Conservation (phyloP, 2,329 filamentous ascomycete species). For the Diaporthe nobilis region DNA sequence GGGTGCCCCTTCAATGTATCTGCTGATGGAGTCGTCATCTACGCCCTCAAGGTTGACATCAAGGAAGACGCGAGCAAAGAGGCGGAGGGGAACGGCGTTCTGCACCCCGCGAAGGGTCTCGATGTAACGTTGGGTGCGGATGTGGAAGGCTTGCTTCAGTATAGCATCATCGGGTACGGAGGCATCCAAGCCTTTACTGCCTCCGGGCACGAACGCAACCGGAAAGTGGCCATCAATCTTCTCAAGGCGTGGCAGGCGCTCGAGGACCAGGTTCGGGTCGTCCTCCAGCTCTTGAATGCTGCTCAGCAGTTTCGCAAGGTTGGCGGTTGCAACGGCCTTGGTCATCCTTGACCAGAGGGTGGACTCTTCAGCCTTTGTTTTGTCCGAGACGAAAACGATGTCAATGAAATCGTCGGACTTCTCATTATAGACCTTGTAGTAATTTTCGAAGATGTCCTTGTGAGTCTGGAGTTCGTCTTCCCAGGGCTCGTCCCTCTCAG, state of each 20-base stretch:
- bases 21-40: conserved; percentile 36
- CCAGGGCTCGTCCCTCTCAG: conserved; percentile 38
- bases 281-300: conserved; percentile 40
- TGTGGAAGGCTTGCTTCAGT: conserved; percentile 50
- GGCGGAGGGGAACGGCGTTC: conserved; percentile 39
- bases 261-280: conserved; percentile 43
- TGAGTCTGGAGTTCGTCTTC: conserved; percentile 33
- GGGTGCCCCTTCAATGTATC: conserved; percentile 39
- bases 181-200: conserved; percentile 13
- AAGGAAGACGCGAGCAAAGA: conserved; percentile 50
- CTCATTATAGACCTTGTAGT: conserved; percentile 37
- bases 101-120: conserved; percentile 41
- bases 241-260: conserved; percentile 49
- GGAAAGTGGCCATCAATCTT: conserved; percentile 38
- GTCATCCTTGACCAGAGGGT: conserved; percentile 36
- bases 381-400: conserved; percentile 29
- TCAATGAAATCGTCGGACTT: conserved; percentile 32
- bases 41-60: conserved; percentile 29
- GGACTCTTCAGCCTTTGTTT: conserved; percentile 21
- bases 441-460: conserved; percentile 30
- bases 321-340: conserved; percentile 47
- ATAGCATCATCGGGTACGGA: conserved; percentile 42
- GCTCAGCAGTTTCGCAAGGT: conserved; percentile 54
- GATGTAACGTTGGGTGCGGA: conserved; percentile 56
- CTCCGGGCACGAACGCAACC: conserved; percentile 34